Percentiles rank a stretch among this genome's conserved stretches.
Evolutionary conservation across 345 rosid genomes (phyloP).

Genomic region (Stellera chamaejasme): DNA sequence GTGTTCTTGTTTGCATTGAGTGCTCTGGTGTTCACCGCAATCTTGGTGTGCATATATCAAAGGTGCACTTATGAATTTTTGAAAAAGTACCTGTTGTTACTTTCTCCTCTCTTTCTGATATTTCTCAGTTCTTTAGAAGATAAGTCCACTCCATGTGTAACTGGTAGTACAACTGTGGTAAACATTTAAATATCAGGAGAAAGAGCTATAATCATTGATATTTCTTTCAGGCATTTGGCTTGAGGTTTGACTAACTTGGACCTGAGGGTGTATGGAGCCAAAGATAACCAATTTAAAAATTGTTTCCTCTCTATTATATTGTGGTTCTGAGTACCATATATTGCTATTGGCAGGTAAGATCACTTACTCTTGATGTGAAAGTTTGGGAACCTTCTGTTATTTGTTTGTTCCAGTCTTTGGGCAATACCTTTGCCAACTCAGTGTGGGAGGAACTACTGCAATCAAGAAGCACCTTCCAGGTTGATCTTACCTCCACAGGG

Average conservation of each 20-base stretch:
- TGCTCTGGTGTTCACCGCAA: conserved; percentile 99
- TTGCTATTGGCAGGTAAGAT: conserved; percentile 66
- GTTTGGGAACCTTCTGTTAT: conserved; percentile 98
- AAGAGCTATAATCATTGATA: no score
- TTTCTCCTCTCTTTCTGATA: neutral
- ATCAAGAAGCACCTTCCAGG: conserved; percentile 67
- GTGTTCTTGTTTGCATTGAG: conserved; percentile 96
- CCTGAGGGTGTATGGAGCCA: no score
- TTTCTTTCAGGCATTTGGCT: no score
- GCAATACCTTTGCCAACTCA: conserved; percentile 84
- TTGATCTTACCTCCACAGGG: conserved; percentile 54
- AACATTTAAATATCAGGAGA: no score
- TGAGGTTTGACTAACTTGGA: no score
- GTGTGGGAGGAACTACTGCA: conserved; percentile 97
- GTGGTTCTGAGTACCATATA: conserved; percentile 3
- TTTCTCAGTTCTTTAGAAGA: conserved; percentile 1
- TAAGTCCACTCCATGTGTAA: neutral
- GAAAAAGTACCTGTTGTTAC: neutral
- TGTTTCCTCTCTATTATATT: no score
- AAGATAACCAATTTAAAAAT: no score
- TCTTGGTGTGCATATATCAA: conserved; percentile 96
- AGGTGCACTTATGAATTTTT: conserved; percentile 36
- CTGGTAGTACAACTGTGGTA: neutral
- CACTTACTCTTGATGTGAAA: conserved; percentile 96
- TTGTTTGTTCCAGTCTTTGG: conserved; percentile 89